Evolutionary conservation across 768 basidiomycete species (phyloP), one percentile per base, ranked within the genome.

Genomic region (Gautieria morchelliformis): DNA sequence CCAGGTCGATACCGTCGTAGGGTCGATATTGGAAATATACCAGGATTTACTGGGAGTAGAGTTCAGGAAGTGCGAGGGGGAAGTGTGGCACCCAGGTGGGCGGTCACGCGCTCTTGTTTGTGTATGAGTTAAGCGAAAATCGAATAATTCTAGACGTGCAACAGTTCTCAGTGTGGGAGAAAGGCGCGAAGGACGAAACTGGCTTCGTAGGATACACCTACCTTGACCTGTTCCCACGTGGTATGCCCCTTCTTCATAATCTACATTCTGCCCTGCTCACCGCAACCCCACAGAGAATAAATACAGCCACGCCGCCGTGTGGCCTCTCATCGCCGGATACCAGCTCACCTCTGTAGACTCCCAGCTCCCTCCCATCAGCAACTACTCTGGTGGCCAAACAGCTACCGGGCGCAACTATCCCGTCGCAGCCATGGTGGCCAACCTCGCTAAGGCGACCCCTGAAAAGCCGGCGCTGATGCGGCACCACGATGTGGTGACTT

Each of bases 271-370:
- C 35, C 35, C 14, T 53, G 60, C 11, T 47, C 27, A 30, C 46
- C 15, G 19, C 4, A 4, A 17, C 20, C 15, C 22, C 60, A 4
- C 60, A 89, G 87, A 75, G 48, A 77, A 77, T 49, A 93, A 92
- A 66, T 93, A 91, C 67, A 80, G 85, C 11, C 90, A 93, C 71
- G 91, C 91, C 0, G 89, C 89, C 0, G 89, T 93, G 1, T 93
- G 89, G 87, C 75, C 80, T 7, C 72, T 93, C 30, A 73, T 87
- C 5, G 71, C 84, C 0, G 89, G 91, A 14, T 85, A 83, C 65
- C 73, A 78, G 45, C 74, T 70, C 22, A 37, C 35, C 8, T 9
- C 35, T 14, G 14, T 37, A 9, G 35, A 24, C 19, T n/a, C 35
- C 35, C 35, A 37, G 10, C 35, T 37, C 2, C 35, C 35, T 37